Base-by-base conservation (phyloP, 176 grass and related monocot species). In the Aegilops longissima region DNA sequence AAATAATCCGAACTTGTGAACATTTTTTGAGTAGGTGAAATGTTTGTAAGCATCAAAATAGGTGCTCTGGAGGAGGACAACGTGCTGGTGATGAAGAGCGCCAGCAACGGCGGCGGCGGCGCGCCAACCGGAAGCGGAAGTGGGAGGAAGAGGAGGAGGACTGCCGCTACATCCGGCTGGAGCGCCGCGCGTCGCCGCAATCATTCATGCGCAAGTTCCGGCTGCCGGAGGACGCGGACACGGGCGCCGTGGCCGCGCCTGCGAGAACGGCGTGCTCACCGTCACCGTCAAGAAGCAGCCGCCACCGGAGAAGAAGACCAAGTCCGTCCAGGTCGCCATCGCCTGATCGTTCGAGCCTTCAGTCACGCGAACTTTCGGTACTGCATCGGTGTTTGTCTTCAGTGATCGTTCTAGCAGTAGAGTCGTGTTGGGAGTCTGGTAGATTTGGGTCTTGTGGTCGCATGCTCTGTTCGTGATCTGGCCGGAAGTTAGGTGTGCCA, bases 1-100 rank as follows among this genome's bases (percentile, higher is more conserved):
- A 36, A 36, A 36, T 36, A 36, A 36, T 36, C 35, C 35, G 35
- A 36, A 36, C 35, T 36, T 36, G 35, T 36, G 35, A 36, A 36
- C 35, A 36, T 36, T 36, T 36, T 36, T 36, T 36, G 35, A 36
- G 35, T 7, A 36, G 5, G 35, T 36, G 35, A 36, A 36, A 36
- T 36, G 35, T 36, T 36, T 36, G 35, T 36, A 36, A 36, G 35
- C 35, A 36, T 36, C 35, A 36, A 36, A 27, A 11, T 61, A 98
- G 96, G 93, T 98, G 90, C 92, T 59, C 68, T 98, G 75, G 96
- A 98, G 93, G 93, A 95, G n/a, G 92, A 92, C 61, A 52, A 85
- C 14, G 69, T 89, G 72, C 80, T 95, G 51, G 83, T 94, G 94
- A 83, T 94, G 81, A 93, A 92, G 88, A 86, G 84, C 66, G 80